These are phyloP conservation scores for Amoebophrya sp. DNA, from an alignment of 169 alveolate species.

Conservation along the genomic window DNA sequence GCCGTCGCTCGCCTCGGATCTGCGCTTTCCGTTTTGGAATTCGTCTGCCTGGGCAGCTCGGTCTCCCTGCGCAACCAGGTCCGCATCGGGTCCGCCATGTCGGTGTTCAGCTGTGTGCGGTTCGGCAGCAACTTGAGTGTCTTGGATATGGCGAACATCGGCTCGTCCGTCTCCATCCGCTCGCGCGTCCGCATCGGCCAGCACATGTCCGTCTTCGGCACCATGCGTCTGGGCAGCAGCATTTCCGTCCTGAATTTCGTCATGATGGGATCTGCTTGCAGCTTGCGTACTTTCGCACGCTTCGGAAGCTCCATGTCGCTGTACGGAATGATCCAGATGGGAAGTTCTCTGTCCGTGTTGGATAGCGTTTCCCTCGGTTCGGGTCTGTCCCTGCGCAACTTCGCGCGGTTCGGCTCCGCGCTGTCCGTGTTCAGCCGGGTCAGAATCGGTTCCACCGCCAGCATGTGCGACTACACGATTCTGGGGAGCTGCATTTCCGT, in stretches of 20 bases:
- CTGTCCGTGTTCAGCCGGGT: too few species aligned
- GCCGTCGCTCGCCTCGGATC: neutral
- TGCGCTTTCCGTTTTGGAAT: neutral
- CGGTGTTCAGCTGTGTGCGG: neutral
- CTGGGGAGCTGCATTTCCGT: neutral
- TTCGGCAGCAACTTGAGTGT: neutral
- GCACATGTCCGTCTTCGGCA: neutral
- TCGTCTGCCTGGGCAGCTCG: neutral
- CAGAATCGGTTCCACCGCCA: too few species aligned
- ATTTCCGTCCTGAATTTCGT: conserved; percentile 4
- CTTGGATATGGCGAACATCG: neutral
- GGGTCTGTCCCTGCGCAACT: too few species aligned
- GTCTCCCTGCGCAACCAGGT: neutral
- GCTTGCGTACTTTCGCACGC: neutral
- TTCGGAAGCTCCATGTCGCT: conserved; percentile 8
- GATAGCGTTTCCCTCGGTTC: neutral
- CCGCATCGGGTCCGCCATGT: neutral
- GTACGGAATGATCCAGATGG: neutral
- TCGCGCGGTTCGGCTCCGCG: too few species aligned
- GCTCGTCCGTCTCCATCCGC: conserved; percentile 18
- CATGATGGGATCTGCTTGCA: neutral
- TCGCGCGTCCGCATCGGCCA: neutral
- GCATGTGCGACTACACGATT: too few species aligned
- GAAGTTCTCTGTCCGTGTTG: neutral
- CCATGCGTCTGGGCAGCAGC: neutral